A percentile compares a stretch with the other conserved stretches of the same genome.
Conservation (phyloP, 2,329 filamentous ascomycete genomes). For the Nothomitra cinnamomea region DNA sequence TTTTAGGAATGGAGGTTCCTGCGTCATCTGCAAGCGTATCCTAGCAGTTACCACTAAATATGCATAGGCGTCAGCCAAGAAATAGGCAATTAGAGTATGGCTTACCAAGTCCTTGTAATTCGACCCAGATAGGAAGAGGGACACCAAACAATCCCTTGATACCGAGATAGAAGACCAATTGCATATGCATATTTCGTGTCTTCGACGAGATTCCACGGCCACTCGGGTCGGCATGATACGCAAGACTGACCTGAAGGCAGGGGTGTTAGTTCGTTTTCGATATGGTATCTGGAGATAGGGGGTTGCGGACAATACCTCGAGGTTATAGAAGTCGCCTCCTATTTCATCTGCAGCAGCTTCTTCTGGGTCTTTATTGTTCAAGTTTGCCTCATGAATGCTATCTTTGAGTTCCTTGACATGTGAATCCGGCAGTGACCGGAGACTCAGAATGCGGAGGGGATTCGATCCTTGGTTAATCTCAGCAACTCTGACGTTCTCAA, state of each 20-base stretch:
- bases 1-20: conserved; percentile 83
- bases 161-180: conserved; percentile 84
- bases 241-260: conserved; percentile 45
- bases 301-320: conserved; percentile 35
- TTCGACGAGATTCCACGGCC: conserved; percentile 56
- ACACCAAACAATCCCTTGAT: conserved; percentile 79
- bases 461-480: conserved; percentile 92
- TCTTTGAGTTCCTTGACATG: conserved; percentile 72
- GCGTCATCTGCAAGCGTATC: conserved; percentile 67
- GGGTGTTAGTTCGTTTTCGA: no score
- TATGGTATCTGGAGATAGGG: no score
- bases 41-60: conserved; percentile 70
- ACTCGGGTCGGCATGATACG: conserved; percentile 73
- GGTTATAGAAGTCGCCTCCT: conserved; percentile 81
- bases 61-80: no score
- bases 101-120: conserved; percentile 45
- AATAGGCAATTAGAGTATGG: no score
- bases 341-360: conserved; percentile 80
- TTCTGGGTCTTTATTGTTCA: conserved; percentile 67
- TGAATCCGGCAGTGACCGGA: conserved; percentile 68
- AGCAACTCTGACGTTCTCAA: conserved; percentile 87
- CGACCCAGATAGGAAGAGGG: conserved; percentile 73
- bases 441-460: conserved; percentile 70
- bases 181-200: conserved; percentile 93
- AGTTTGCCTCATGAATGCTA: conserved; percentile 60